Base-by-base conservation (phyloP, 306 rosid species). In the Clitoria ternatea region DNA sequence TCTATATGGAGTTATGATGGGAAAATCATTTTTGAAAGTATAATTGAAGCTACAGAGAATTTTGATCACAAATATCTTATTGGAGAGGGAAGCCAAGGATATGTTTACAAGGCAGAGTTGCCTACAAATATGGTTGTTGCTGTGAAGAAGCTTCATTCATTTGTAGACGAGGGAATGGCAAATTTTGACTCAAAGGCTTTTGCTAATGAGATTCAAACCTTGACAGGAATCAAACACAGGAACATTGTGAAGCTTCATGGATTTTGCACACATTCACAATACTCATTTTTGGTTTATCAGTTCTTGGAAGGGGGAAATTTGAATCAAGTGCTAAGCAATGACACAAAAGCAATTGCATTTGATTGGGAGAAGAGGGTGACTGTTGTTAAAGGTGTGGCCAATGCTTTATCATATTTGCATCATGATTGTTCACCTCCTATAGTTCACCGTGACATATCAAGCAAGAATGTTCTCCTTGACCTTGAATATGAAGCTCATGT, bases 361-460 rank as follows among this genome's bases (percentile, higher is more conserved):
- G 82, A 72, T 48, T 79, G 71, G 82, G 55, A n/a, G 2, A 72
- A 18, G 75, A 72, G 75, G 42, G 50, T 66, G 47, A 37, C 59
- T 47, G 48, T 72, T 22, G 32, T 79, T 2, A 66, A 48, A 65
- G 71, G 82, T 1, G 82, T 79, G 1, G 75, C 79, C 0, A 57
- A 57, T 48, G 82, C 75, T 36, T 72, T 72, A 6, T 36, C 75
- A 1, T 76, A 59, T 3, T 13, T 68, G 75, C 70, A 66, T 35
- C 80, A 76, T 45, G 75, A 24, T 2, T 76, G 79, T 20, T 1
- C n/a, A 4, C 66, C 79, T 27, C 73, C 79, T 0, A 7, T 76
- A 3, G 5, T 67, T 67, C 75, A 76, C 48, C 61, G 69, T 0
- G 75, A 76, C 22, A 67, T 57, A 47, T 57, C 75, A 2, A 76